A percentile compares a stretch with the other conserved stretches of the same genome.
Conservation (phyloP, 345 rosid species). For the Hibiscus syriacus region DNA sequence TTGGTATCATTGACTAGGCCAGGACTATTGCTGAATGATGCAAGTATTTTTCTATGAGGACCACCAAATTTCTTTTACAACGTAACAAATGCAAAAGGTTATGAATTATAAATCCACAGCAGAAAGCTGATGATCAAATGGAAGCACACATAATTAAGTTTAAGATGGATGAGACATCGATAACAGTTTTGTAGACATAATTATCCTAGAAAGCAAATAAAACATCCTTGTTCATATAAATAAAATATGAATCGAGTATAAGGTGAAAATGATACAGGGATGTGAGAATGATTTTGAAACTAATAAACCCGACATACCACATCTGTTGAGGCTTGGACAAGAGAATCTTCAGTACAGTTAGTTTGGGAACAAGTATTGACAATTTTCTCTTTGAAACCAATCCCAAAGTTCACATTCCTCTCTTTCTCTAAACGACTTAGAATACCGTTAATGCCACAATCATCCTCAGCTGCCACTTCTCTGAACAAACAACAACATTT, state of each 20-base stretch:
- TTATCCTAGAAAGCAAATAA: neutral
- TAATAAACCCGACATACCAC: conserved; percentile 38
- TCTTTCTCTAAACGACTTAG: conserved; percentile 75
- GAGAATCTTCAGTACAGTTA: conserved; percentile 28
- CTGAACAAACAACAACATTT: conserved; percentile 34
- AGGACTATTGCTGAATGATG: conserved; percentile 20
- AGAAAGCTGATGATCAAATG: neutral
- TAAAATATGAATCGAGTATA: neutral
- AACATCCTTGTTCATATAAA: neutral
- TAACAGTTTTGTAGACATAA: neutral
- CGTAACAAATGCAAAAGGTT: conserved; percentile 25
- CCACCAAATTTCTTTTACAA: conserved; percentile 62
- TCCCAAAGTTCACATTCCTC: conserved; percentile 57
- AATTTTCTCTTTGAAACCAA: conserved; percentile 42
- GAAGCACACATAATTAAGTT: neutral
- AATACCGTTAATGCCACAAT: conserved; percentile 80
- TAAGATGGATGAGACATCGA: neutral
- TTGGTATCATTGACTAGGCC: conserved; percentile 14
- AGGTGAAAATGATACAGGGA: too few relatives aligned
- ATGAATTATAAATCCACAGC: conserved; percentile 1
- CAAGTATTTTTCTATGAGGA: conserved; percentile 20
- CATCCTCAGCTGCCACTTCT: conserved; percentile 31
- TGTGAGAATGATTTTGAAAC: neutral
- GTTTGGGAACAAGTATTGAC: conserved; percentile 17
- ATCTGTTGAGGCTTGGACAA: conserved; percentile 25